Base-by-base conservation (phyloP, 78 protist genomes). In the Cavenderia fasciculata region DNA sequence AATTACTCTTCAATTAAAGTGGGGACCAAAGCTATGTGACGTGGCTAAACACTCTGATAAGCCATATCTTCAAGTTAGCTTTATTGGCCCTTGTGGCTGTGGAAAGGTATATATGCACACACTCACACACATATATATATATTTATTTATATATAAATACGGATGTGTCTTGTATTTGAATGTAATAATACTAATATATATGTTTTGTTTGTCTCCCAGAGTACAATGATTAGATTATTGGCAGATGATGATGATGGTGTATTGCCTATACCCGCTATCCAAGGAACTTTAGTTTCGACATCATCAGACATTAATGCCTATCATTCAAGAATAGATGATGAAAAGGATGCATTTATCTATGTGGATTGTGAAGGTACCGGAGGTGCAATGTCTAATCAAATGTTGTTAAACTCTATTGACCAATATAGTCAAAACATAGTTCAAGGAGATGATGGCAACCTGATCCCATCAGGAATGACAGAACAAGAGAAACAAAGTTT, bases 221-320 rank as follows among this genome's bases (percentile, higher is more conserved):
- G 63, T 57, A 57, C 63, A 57, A 57, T 57, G 63, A 57, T 57
- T 25, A 57, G 63, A 57, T 27, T 57, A 27, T 27, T 57, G 33
- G 18, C 63, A 18, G 33, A 57, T 27, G 63, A 57, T 27, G 27
- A 57, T 21, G 63, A 57, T 27, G 27, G 27, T 21, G n/a, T 57
- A 23, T 27, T 57, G 2, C 63, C 63, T 27, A 27, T 27, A 10
- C 63, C 63, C n/a, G 63, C 63, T 25, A 8, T 25, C 1, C 5
- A 10, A 57, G 63, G 63, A 27, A 27, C 63, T 57, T 4, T 57
- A 4, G 63, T 27, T 25, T 36, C 63, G 27, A 57, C 63, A 21
- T 57, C 63, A 21, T 57, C 63, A 5, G 63, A 57, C 27, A 57
- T 57, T 25, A 57, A 57, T 27, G 63, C 63, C 6, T 57, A 57